Conservation (phyloP, 129 eudicot genomes). For the Flaveria ramosissima region DNA sequence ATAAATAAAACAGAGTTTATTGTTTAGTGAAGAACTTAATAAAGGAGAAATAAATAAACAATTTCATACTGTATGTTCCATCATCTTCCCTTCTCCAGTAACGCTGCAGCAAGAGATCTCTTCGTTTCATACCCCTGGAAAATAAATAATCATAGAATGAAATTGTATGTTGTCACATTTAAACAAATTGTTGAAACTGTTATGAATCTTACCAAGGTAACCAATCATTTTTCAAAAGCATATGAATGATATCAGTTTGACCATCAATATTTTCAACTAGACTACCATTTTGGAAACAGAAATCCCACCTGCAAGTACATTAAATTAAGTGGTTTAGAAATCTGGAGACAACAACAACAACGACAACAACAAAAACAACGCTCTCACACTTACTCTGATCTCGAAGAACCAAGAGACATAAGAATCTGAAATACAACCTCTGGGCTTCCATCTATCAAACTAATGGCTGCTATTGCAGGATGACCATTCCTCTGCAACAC, state of each 20-base stretch:
- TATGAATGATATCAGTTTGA: neutral
- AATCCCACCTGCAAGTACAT: conserved; percentile 4
- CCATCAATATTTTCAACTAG: neutral
- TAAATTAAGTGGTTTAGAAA: neutral
- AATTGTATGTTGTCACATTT: neutral
- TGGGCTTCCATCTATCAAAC: conserved; percentile 68
- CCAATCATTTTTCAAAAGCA: neutral
- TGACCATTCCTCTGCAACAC: conserved; percentile 46
- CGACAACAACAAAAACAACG: neutral
- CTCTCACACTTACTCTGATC: conserved; percentile 61
- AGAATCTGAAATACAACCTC: conserved; percentile 62
- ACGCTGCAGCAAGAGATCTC: neutral
- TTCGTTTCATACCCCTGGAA: conserved; percentile 3
- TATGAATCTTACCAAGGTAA: conserved; percentile 1
- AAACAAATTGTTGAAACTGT: neutral
- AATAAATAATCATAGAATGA: neutral
- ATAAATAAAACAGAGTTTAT: neutral
- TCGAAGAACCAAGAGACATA: conserved; percentile 79
- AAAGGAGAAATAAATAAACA: no score
- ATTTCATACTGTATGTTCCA: conserved; percentile 3
- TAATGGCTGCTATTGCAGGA: conserved; percentile 72
- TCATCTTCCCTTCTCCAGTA: conserved; percentile 2
- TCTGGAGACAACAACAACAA: neutral
- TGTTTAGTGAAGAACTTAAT: neutral
- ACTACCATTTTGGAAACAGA: conserved; percentile 1